phyloP scores from a whole-genome alignment of 768 basidiomycete genomes.

The Punctularia strigosozonata region DNA sequence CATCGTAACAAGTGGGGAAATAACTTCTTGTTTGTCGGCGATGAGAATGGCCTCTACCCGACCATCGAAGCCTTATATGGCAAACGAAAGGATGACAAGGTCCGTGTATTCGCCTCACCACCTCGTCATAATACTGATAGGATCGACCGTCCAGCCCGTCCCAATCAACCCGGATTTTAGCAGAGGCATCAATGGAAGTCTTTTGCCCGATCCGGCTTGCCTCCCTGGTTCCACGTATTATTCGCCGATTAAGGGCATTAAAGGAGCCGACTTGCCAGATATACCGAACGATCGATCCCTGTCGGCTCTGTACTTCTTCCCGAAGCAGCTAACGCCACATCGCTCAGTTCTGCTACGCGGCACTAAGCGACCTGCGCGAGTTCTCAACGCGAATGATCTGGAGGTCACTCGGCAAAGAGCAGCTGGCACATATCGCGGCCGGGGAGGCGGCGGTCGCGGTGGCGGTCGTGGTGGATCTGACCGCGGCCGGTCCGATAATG shows the following conservation, averaged over 20 bases:
- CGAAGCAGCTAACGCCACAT: conserved; percentile 77
- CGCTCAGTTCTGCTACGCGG: conserved; percentile 75
- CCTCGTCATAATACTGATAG: not conserved
- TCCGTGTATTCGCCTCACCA: conserved; percentile 22
- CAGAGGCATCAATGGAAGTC: conserved; percentile 68
- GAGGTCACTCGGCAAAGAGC: conserved; percentile 58
- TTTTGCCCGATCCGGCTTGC: conserved; percentile 77
- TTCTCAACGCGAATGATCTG: conserved; percentile 59
- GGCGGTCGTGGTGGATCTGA: conserved; percentile 6
- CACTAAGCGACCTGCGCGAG: conserved; percentile 41
- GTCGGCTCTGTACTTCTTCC: conserved; percentile 83
- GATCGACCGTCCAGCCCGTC: conserved; percentile 44
- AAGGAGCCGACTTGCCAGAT: conserved; percentile 65
- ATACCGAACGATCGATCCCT: conserved; percentile 81
- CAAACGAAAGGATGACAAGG: conserved; percentile 73
- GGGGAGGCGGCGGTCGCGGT: conserved; percentile 26
- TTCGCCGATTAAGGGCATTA: conserved; percentile 48
- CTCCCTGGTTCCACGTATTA: conserved; percentile 89
- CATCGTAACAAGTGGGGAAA: conserved; percentile 78
- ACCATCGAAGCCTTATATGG: conserved; percentile 85
- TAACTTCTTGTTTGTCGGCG: conserved; percentile 70
- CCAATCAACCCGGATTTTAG: conserved; percentile 57
- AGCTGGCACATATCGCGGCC: too few species aligned
- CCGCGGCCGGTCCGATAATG: not conserved
- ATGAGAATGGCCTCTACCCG: conserved; percentile 79